Evolutionary conservation across 2,329 filamentous ascomycete species (phyloP), one percentile per base, ranked within the genome.

Genomic region (Trichoderma polysporum): DNA sequence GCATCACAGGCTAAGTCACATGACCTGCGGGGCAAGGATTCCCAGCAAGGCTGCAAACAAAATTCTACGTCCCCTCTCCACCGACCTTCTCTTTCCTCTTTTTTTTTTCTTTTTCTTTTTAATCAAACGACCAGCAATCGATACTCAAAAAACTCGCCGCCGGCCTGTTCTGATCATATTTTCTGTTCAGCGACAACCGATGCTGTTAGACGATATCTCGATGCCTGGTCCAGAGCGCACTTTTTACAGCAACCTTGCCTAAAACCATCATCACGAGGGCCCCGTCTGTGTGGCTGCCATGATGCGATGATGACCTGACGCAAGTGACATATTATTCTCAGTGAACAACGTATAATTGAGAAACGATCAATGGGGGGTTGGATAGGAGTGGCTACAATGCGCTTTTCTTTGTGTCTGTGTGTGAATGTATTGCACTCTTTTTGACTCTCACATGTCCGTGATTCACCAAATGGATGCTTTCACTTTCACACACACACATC

Each of bases 261-360:
- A 88, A 88, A 88, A 88, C 86, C 86, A 88, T 88, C 79, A 83
- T 87, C 85, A 87, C 84, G 86, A 88, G 86, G 85, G 86, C 85
- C 86, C 84, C 84, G 39, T 83, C 78, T 56, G 84, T 76, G 84
- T 79, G 85, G 85, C 84, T 82, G 75, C 85, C 86, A 88, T 87
- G 86, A 88, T 86, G 82, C 84, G 86, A 73, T 86, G 86, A 88
- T 88, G 85, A 88, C 86, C 86, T 88, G 83, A 87, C 82, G 82
- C 85, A 87, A 86, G 82, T 81, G 81, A 88, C 85, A 87, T 83
- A 50, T n/a, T 3, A 70, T 66, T 22, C 22, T 63, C 49, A 35
- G 8, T 61, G 10, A n/a, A 45, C 1, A 2, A n/a, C 31, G 35
- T 31, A 33, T 53, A 35, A 5, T 19, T 19, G 27, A 47, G 7